Evolutionary conservation across 1,284 basidiomycete genomes (phyloP).

Genomic region (Trichosporon sp.): DNA sequence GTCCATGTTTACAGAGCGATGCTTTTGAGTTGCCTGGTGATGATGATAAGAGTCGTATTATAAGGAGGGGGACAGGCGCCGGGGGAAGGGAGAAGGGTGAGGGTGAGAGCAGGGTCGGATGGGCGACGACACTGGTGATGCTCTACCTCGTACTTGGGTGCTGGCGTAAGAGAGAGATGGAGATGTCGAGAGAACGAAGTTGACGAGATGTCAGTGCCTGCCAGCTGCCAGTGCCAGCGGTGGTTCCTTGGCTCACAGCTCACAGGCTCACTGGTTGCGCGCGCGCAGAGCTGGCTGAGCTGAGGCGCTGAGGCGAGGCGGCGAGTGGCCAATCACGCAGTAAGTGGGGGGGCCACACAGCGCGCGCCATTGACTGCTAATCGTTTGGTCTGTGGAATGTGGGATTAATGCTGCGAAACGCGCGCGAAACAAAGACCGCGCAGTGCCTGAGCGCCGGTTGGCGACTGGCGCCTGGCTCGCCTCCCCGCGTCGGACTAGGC

Average conservation of each 20-base stretch:
- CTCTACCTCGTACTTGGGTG: background rate
- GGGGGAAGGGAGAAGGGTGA: background rate
- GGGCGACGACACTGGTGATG: background rate
- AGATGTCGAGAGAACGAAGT: constrained; percentile 5
- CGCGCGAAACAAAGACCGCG: background rate
- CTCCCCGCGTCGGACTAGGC: background rate
- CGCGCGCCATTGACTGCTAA: background rate
- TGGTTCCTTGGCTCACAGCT: background rate
- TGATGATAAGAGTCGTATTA: constrained; percentile 9
- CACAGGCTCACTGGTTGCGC: background rate
- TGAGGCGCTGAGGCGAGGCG: constrained; percentile 2
- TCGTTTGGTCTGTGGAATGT: background rate
- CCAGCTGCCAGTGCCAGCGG: background rate
- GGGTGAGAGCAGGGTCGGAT: background rate
- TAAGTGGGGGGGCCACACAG: background rate
- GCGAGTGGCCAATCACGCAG: background rate
- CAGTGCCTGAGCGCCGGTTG: background rate
- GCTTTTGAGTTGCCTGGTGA: constrained; percentile 2
- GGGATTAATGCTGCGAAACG: background rate
- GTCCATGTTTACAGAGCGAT: constrained; percentile 61
- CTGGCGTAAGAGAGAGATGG: constrained; percentile 1
- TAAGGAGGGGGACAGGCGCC: background rate
- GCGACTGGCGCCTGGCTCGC: background rate
- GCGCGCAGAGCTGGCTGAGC: background rate
- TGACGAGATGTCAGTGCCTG: constrained; percentile 3